Evolutionary conservation across 345 rosid genomes (phyloP).

Genomic region (Populus simonii): DNA sequence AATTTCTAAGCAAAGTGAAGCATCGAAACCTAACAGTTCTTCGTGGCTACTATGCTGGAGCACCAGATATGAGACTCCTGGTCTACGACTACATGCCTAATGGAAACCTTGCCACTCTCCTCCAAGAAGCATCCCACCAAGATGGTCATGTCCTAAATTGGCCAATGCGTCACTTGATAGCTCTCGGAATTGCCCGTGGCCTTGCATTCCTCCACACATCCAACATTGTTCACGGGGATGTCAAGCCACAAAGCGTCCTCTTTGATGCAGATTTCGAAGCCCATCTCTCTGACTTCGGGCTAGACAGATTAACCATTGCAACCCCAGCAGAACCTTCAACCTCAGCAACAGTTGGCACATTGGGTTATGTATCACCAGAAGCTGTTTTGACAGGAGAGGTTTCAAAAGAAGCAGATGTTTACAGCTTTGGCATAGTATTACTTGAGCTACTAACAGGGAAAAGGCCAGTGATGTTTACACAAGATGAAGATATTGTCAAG

Average conservation of each 20-base stretch:
- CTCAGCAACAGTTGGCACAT: constrained; percentile 56
- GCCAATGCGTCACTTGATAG: constrained; percentile 99
- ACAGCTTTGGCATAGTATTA: constrained; percentile 87
- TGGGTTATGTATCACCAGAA: constrained; percentile 86
- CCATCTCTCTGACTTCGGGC: constrained; percentile 81
- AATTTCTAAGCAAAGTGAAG: constrained; percentile 73
- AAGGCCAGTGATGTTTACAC: constrained; percentile 81
- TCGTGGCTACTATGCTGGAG: constrained; percentile 85
- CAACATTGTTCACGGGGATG: constrained; percentile 81
- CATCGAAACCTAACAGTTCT: constrained; percentile 84
- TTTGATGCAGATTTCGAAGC: constrained; percentile 97
- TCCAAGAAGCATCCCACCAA: constrained; percentile 95
- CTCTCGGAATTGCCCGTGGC: constrained; percentile 89
- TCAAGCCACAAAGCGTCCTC: constrained; percentile 86
- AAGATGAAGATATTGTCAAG: constrained; percentile 92
- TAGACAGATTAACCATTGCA: constrained; percentile 51
- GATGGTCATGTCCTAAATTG: constrained; percentile 96
- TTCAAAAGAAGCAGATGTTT: constrained; percentile 74
- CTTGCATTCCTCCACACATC: constrained; percentile 76
- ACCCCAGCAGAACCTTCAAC: constrained; percentile 60
- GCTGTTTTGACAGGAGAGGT: constrained; percentile 55
- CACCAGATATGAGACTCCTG: constrained; percentile 74
- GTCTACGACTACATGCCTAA: constrained; percentile 96
- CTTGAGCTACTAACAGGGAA: constrained; percentile 83
- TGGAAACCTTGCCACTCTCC: constrained; percentile 87